Evolutionary conservation across 768 basidiomycete species (phyloP), one percentile per base, ranked within the genome.

Genomic region (Dioszegia aurantiaca): DNA sequence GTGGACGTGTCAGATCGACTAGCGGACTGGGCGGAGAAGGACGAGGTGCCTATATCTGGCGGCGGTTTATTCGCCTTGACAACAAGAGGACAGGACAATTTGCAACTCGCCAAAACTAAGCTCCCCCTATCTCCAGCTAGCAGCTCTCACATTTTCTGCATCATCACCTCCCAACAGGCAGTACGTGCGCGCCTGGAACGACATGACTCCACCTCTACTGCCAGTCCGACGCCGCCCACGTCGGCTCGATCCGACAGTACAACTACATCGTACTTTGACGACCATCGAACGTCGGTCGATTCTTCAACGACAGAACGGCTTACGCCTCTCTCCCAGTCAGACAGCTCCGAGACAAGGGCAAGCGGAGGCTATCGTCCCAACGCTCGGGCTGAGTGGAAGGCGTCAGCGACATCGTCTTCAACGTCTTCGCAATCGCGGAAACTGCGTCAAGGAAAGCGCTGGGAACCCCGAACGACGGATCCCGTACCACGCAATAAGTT

Each of bases 131-230:
- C 61, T 1, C 64, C 69, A 11, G 60, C 69, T 30, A 68, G 62
- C 9, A 54, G 57, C 3, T 63, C 63, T 1, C 64, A 68, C 40
- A 41, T 60, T 0, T 64, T 71, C 52, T 71, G 69, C 54, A 43
- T 68, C 36, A 60, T 71, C 59, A 71, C 69, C 21, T 66, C 69
- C 3, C 69, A 68, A 40, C 27, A 44, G 19, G 56, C 24, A 24
- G 14, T 16, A 24, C 27, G 19, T 16, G 21, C 45, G 30, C 46
- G 11, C 6, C 28, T 42, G n/a, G 21, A 10, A 40, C 54, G 54
- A 10, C 23, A n/a, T 4, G 10, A n/a, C 19, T 46, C 31, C 31
- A 23, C 11, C 61, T 19, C 16, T 47, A 52, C 47, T 30, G 31
- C 56, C 45, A 54, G 57, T 56, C 51, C 30, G 1, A 26, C 24